Conservation (phyloP, 78 protist species). For the slime mould (Dictyostelium discoideum) region dicty_2.7 NC_007089.4:1367001-1367500, state of each 20-base stretch:
- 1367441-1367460: slow-evolving; percentile 62
- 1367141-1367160: slow-evolving; percentile 89
- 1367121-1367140: slow-evolving; percentile 85
- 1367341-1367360: slow-evolving; percentile 93
- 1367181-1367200: slow-evolving; percentile 86
- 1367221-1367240: slow-evolving; percentile 21
- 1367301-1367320: slow-evolving; percentile 55
- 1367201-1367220: slow-evolving; percentile 32
- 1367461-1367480: slow-evolving; percentile 73
- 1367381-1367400: slow-evolving; percentile 12
- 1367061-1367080: not conserved
- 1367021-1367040: not conserved
- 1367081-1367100: slow-evolving; percentile 90
- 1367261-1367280: slow-evolving; percentile 93
- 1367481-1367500: slow-evolving; percentile 54
- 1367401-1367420: slow-evolving; percentile 79
- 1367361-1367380: slow-evolving; percentile 84
- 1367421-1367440: slow-evolving; percentile 75
- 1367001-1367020: not conserved
- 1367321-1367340: slow-evolving; percentile 83
- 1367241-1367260: not conserved
- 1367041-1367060: not conserved
- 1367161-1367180: slow-evolving; percentile 96
- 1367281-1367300: slow-evolving; percentile 91
- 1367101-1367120: slow-evolving; percentile 95